Conservation (phyloP, 495 filamentous ascomycete genomes). For the Immersiella caudata region DNA sequence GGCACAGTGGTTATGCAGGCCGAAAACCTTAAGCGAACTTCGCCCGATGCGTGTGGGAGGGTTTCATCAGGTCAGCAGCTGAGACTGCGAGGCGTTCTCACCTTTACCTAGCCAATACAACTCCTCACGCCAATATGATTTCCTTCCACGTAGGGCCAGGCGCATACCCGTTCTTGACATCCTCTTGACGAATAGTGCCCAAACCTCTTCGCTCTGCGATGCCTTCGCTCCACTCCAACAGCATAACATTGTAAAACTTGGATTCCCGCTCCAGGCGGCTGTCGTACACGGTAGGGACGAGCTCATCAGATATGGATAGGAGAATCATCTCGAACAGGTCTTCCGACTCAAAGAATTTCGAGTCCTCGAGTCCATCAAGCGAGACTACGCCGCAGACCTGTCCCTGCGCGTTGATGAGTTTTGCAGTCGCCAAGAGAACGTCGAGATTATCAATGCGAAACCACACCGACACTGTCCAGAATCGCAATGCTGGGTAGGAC, state of each 20-base stretch:
- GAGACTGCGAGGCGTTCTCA: too few relatives aligned
- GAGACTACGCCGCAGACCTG: background rate
- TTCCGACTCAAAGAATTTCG: conserved; percentile 15
- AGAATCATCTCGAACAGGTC: conserved; percentile 12
- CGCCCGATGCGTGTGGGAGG: background rate
- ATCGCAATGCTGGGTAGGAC: conserved; percentile 9
- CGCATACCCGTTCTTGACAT: background rate
- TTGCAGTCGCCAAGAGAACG: background rate
- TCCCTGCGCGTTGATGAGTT: background rate
- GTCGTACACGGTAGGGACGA: too few relatives aligned
- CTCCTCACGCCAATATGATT: conserved; percentile 18
- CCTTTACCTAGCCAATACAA: too few relatives aligned
- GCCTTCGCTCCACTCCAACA: conserved; percentile 21
- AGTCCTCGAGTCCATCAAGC: conserved; percentile 17
- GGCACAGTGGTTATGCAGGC: background rate
- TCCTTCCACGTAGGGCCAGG: conserved; percentile 27
- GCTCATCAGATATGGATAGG: background rate
- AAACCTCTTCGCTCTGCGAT: conserved; percentile 26
- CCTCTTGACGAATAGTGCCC: conserved; percentile 10
- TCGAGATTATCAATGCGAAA: background rate
- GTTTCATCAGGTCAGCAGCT: too few relatives aligned
- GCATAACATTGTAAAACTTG: conserved; percentile 6
- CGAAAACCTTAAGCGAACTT: conserved; percentile 1
- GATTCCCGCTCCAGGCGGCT: background rate
- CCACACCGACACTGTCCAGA: conserved; percentile 18